Base-by-base conservation (phyloP, 352 stramenopile genomes). In the Phytophthora aleatoria region DNA sequence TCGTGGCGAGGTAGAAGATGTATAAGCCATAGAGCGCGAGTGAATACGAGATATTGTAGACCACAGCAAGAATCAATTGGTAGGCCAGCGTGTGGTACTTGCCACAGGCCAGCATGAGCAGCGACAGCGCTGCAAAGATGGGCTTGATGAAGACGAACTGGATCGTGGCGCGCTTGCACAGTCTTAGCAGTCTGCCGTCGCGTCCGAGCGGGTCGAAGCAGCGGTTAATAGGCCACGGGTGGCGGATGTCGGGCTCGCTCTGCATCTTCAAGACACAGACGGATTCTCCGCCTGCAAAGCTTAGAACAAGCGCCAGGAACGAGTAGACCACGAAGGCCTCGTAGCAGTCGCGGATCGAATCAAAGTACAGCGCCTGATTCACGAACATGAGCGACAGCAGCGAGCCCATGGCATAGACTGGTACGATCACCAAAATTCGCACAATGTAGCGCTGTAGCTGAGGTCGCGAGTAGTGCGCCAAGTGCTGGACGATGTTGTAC, bases 111-210 rank as follows among this genome's bases (percentile, higher is more conserved):
- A 97, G 69, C 76, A 97, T 92, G 49, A 96, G 52, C 33, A 97
- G 74, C 44, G 84, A 93, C 27, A 97, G 58, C 10, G 95, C 43
- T 11, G 90, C 88, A 65, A 97, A 96, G 3, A 96, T 57, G 1
- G 90, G 91, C 66, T 97, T 98, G 53, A 97, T 73, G 35, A 98
- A 80, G 31, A 98, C 89, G 57, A 98, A 98, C 69, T 98, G 92
- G 57, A 98, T 79, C 24, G 89, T 94, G 6, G 89, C 91, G 57
- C 94, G 89, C 71, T 98, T 97, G 73, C 91, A 97, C 12, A 88
- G 74, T 4, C 92, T 76, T 57, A 98, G 74, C 24, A 97, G 64
- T 5, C 85, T 74, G 0, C 88, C 89, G 57, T 97, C 91, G 26
- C 90, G 77, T 1, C 77, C 84, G 12, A 97, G 85, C 8, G 89